Conservation (phyloP, 768 basidiomycete genomes). For the Calocera cornea region DNA sequence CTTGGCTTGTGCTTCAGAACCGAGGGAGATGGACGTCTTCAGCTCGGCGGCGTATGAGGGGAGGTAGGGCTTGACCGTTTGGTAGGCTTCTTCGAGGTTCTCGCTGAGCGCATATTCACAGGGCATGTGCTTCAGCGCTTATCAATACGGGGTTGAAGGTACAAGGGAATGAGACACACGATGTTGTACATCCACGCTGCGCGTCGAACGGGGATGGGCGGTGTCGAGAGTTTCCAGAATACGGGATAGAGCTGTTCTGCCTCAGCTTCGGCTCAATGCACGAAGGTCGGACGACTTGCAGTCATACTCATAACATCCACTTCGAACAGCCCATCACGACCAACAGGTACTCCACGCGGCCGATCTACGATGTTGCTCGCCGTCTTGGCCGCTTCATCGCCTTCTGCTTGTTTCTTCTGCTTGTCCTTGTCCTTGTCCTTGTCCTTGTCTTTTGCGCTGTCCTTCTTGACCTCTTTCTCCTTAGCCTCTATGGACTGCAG, state of each 20-base stretch:
- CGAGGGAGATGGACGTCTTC: slow-evolving; percentile 24
- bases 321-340: slow-evolving; percentile 20
- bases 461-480: slow-evolving; percentile 7
- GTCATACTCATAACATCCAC: slow-evolving; percentile 21
- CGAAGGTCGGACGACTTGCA: slow-evolving; percentile 9
- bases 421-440: slow-evolving; percentile 8
- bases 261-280: neutral
- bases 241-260: slow-evolving; percentile 24
- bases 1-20: slow-evolving; percentile 29
- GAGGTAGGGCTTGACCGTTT: slow-evolving; percentile 24
- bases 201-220: slow-evolving; percentile 26
- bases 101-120: slow-evolving; percentile 28
- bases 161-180: slow-evolving; percentile 14
- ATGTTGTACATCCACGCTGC: slow-evolving; percentile 30
- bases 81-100: slow-evolving; percentile 28
- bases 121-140: slow-evolving; percentile 20
- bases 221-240: slow-evolving; percentile 29
- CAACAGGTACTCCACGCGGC: slow-evolving; percentile 16
- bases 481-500: neutral
- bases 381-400: neutral
- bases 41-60: slow-evolving; percentile 29
- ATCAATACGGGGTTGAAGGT: neutral
- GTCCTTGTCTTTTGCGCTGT: slow-evolving; percentile 14
- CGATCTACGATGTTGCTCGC: neutral
- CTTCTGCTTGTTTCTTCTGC: slow-evolving; percentile 1